Conservation (phyloP, 768 basidiomycete species). For the Sarcomyxa edulis region DNA sequence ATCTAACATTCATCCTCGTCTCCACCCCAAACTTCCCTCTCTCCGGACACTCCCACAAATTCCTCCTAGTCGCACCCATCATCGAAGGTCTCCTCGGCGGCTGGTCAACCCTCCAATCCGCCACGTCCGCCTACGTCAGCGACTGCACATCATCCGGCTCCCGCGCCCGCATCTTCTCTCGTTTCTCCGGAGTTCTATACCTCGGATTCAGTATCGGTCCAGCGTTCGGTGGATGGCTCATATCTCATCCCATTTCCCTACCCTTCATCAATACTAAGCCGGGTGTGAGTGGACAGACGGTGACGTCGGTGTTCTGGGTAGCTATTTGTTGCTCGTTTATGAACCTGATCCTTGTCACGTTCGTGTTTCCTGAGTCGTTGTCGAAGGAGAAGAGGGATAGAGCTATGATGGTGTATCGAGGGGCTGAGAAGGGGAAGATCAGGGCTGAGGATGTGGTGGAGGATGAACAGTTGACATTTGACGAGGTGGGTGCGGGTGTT, state of each 20-base stretch:
- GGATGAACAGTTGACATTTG: too few species aligned
- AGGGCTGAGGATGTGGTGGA: conserved; percentile 16
- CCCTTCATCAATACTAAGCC: conserved; percentile 10
- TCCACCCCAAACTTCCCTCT: conserved; percentile 63
- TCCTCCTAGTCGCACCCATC: conserved; percentile 75
- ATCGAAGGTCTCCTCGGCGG: conserved; percentile 84
- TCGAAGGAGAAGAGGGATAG: conserved; percentile 33
- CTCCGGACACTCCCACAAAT: conserved; percentile 63
- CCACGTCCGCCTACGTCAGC: conserved; percentile 76
- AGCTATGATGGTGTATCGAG: conserved; percentile 20
- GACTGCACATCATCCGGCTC: conserved; percentile 86
- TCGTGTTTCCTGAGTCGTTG: conserved; percentile 67
- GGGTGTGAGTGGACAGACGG: conserved; percentile 19
- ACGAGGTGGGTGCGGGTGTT: too few species aligned
- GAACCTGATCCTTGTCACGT: conserved; percentile 58
- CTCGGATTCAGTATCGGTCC: conserved; percentile 78
- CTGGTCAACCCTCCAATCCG: conserved; percentile 71
- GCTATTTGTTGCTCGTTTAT: conserved; percentile 37
- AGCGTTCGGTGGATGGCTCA: conserved; percentile 56
- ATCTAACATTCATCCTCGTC: conserved; percentile 78
- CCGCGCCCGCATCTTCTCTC: conserved; percentile 66
- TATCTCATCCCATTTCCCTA: conserved; percentile 29
- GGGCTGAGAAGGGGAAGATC: conserved; percentile 18
- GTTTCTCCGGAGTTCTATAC: conserved; percentile 73
- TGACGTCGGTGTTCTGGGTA: conserved; percentile 45